Evolutionary conservation across 2,329 filamentous ascomycete genomes (phyloP), one percentile per base, ranked within the genome.

Genomic region (Aureobasidium sp.): DNA sequence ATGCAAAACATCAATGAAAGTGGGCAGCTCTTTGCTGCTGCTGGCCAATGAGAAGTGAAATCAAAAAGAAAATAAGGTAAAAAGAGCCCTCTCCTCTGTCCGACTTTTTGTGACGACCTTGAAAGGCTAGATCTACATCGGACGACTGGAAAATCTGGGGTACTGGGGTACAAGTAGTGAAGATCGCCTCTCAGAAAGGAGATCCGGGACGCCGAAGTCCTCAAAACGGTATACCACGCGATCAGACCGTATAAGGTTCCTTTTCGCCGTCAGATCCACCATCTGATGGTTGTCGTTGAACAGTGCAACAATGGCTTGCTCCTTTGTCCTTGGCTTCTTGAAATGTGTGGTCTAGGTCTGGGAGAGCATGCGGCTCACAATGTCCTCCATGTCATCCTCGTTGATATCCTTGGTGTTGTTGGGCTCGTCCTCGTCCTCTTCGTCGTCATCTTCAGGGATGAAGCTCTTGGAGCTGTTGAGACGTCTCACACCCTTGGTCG

Each of bases 191-290:
- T 24, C 32, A 49, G 29, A 49, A 22, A 38, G 45, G 45, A 22
- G 35, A 49, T 39, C 35, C 35, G 45, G 24, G 22, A 39, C 45
- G 45, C 45, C 45, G 35, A 16, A 27, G 29, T 6, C 16, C 22
- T 30, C n/a, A 22, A 30, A n/a, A n/a, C n/a, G n/a, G n/a, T n/a
- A n/a, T 21, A 29, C 17, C 17, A 29, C 17, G 35, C 32, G 35
- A 38, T 16, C 32, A 39, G 3, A 19, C 12, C 27, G n/a, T n/a
- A 38, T 14, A 21, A 39, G 6, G 24, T 38, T 49, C 45, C 45
- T 38, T 39, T 49, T 5, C 45, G 45, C 45, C 45, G 45, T 17
- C 29, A n/a, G n/a, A n/a, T n/a, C n/a, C n/a, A n/a, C n/a, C n/a
- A n/a, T n/a, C n/a, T n/a, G n/a, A n/a, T n/a, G n/a, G n/a, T n/a